These are phyloP conservation scores for Blastomyces gilchristii DNA, from an alignment of 2,329 filamentous ascomycete genomes.

Conservation along the genomic window DNA sequence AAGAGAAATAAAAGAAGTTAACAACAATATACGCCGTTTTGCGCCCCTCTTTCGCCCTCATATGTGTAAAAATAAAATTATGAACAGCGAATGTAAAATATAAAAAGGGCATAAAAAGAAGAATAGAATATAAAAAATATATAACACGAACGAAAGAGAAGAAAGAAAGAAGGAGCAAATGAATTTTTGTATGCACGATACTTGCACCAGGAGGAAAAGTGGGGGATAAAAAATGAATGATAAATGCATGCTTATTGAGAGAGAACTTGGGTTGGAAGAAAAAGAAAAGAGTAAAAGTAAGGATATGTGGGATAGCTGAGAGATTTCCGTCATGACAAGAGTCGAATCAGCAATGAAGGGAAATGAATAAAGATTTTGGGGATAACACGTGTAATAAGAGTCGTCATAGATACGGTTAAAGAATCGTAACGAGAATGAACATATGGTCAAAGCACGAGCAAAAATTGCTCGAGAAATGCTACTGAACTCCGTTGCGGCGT, in stretches of 20 bases:
- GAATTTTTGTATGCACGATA: slow-evolving; percentile 2
- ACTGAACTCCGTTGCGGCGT: slow-evolving; percentile 41
- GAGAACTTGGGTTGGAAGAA: neutral
- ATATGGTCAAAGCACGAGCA: neutral
- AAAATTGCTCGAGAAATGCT: neutral
- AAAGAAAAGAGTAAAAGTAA: neutral
- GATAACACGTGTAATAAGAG: neutral
- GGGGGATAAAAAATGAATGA: neutral
- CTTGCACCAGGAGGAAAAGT: neutral
- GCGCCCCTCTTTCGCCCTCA: neutral
- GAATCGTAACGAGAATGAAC: neutral
- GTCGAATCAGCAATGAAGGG: neutral
- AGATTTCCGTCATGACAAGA: neutral
- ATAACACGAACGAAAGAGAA: neutral
- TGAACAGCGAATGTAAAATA: neutral
- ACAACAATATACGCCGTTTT: neutral
- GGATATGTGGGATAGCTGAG: neutral
- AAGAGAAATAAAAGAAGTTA: neutral
- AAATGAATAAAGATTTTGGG: neutral
- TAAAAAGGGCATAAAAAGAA: neutral
- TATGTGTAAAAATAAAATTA: neutral
- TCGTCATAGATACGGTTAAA: neutral
- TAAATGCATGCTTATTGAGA: neutral
- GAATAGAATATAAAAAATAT: neutral
- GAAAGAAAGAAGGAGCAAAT: neutral